A percentile compares a stretch with the other conserved stretches of the same genome.
phyloP scores from a whole-genome alignment of 352 stramenopile genomes.

The Globisporangium abappressorium region DNA sequence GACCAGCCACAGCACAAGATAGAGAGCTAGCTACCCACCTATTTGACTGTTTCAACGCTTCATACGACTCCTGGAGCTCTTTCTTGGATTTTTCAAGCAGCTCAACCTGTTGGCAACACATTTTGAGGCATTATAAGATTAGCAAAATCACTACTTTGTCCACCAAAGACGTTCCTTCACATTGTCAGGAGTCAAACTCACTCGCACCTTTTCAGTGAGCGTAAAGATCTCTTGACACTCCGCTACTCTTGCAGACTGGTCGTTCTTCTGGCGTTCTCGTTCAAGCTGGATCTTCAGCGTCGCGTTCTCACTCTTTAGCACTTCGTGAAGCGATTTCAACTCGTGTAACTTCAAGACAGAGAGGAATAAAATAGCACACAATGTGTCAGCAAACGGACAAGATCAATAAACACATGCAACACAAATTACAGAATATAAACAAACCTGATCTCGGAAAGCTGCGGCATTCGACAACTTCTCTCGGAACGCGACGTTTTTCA shows the following conservation, averaged over 20 bases:
- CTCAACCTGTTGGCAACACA: slow-evolving; percentile 21
- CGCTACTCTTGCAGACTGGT: slow-evolving; percentile 24
- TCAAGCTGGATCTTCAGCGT: slow-evolving; percentile 48
- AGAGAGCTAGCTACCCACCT: slow-evolving; percentile 21
- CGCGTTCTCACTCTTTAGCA: slow-evolving; percentile 44
- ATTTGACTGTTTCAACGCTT: slow-evolving; percentile 32
- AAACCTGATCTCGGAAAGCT: slow-evolving; percentile 68
- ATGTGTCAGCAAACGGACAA: not conserved
- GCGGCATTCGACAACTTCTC: slow-evolving; percentile 64
- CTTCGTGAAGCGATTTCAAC: slow-evolving; percentile 49
- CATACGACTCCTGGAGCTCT: slow-evolving; percentile 31
- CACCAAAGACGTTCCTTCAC: not conserved
- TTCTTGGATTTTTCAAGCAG: slow-evolving; percentile 39
- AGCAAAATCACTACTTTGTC: not conserved
- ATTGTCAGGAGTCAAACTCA: not conserved
- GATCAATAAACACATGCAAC: slow-evolving; percentile 3
- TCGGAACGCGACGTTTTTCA: slow-evolving; percentile 77
- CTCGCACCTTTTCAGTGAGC: slow-evolving; percentile 40
- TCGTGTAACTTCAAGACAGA: slow-evolving; percentile 44
- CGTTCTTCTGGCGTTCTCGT: slow-evolving; percentile 30
- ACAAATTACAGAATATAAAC: not conserved
- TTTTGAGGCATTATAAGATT: not conserved
- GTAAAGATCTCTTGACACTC: slow-evolving; percentile 34
- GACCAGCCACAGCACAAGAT: not conserved
- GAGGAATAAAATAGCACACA: not conserved